A percentile compares a stretch with the other conserved stretches of the same genome.
Evolutionary conservation across 768 basidiomycete genomes (phyloP).

Genomic region (Lactarius sp.): DNA sequence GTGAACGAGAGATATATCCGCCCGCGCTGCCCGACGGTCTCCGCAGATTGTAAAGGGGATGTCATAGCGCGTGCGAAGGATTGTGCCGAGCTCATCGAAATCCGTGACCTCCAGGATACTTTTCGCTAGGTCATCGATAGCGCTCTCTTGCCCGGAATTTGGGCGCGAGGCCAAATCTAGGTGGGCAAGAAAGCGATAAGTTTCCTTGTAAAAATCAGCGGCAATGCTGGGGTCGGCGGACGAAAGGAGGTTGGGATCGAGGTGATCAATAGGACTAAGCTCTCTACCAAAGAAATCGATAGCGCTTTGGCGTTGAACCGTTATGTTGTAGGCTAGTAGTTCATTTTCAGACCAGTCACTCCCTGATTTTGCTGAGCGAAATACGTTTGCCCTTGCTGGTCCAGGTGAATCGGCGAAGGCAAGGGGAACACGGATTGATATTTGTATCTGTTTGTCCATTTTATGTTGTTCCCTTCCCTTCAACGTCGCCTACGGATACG

Average conservation of each 20-base stretch:
- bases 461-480: too few species aligned
- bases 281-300: background rate
- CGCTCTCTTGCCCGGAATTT: background rate
- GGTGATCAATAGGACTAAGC: background rate
- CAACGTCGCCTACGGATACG: too few species aligned
- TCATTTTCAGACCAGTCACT: background rate
- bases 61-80: background rate
- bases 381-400: too few species aligned
- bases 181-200: background rate
- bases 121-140: background rate
- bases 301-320: background rate
- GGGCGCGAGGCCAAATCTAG: background rate
- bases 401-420: too few species aligned
- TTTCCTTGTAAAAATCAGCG: background rate
- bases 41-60: background rate
- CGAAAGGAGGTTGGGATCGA: conserved; percentile 2
- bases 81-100: background rate
- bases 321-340: background rate
- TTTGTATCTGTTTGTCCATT: too few species aligned
- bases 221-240: background rate
- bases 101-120: background rate
- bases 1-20: background rate
- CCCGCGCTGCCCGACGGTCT: background rate
- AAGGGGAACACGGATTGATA: too few species aligned
- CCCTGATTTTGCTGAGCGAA: background rate